Base-by-base conservation (phyloP, 139 green algal species). In the Closterium sp. region DNA sequence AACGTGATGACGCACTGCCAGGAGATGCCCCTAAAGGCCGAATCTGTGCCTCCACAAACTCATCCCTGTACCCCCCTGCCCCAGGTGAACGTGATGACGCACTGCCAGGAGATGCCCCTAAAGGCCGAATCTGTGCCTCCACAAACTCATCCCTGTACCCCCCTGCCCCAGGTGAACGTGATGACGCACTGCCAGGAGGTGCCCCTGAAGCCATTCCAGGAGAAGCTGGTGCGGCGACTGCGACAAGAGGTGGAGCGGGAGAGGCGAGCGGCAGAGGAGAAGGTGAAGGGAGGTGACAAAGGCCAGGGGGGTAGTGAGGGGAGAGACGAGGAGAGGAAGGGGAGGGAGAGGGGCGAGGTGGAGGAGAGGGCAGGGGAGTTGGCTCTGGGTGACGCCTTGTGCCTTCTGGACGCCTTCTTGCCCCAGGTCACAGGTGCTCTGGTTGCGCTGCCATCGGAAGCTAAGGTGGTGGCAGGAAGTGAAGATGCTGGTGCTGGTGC, bases 161-260 rank as follows among this genome's bases (percentile, higher is more conserved):
- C 31, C 84, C 31, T 87, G 84, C 31, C 7, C 33, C 88, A 91
- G 88, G 88, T 91, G 88, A 91, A 91, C 88, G 32, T 91, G 23
- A 43, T 91, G 88, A 43, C 32, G 8, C 88, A 91, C 69, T 89
- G 32, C 32, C 66, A 85, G n/a, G 88, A 87, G 28, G 88, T 91
- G 23, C 88, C 88, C 4, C 32, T 91, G 30, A 35, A 35, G 25
- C 66, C 88, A 8, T 31, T 43, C 3, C 34, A 87, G 19, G n/a
- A 86, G 30, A 86, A 86, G 69, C 32, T 35, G 16, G 33, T 91
- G 32, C 34, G 33, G 3, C 30, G 30, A 23, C 6, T 34, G 83
- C 30, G 30, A 33, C 9, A 86, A 23, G 83, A 32, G n/a, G 30
- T 34, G 83, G 83, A 86, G n/a, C 16, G 31, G 23, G 31, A 89